Base-by-base conservation (phyloP, 2,329 filamentous ascomycete species). In the Pseudonectria foliicola region DNA sequence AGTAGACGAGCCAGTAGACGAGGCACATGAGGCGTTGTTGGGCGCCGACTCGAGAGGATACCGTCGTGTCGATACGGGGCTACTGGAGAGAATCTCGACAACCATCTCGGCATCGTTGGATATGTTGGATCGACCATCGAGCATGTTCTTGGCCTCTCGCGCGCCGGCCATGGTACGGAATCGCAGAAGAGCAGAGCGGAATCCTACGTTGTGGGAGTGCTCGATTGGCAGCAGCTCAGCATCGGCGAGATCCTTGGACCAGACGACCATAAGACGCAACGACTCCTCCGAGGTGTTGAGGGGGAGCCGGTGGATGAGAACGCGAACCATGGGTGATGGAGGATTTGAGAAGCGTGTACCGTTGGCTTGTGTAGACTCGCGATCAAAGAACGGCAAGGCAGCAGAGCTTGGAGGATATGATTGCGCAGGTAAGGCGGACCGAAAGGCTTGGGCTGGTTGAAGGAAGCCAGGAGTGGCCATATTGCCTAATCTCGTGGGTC, bases 191-290 rank as follows among this genome's bases (percentile, higher is more conserved):
- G 74, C 75, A 2, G 71, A 69, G 32, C 64, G 63, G 43, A 68
- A 73, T 14, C 66, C 66, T 4, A 59, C 48, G 42, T 78, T 73
- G 25, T 68, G 62, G 6, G 70, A 68, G 37, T 64, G 59, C 15
- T 76, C 67, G 15, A 60, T 43, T 2, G 70, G 60, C 4, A 78
- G 55, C 16, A 79, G 56, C 44, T 77, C 66, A 13, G 73, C 62
- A 29, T 66, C 62, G 25, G 66, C 52, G 10, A 77, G 58, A 25
- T 78, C 73, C 45, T 77, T 66, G 33, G 71, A 75, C 58, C 73
- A 78, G 27, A 76, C 62, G 24, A 75, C 62, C 73, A 80, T 78
- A 21, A 74, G 55, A 30, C 68, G 63, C 33, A 80, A 49, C 15
- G 66, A 65, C 33, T 77, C 68, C 33, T 75, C 68, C 1, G 69